phyloP scores from a whole-genome alignment of 208 protist genomes.

The Leishmania martiniquensis region DNA sequence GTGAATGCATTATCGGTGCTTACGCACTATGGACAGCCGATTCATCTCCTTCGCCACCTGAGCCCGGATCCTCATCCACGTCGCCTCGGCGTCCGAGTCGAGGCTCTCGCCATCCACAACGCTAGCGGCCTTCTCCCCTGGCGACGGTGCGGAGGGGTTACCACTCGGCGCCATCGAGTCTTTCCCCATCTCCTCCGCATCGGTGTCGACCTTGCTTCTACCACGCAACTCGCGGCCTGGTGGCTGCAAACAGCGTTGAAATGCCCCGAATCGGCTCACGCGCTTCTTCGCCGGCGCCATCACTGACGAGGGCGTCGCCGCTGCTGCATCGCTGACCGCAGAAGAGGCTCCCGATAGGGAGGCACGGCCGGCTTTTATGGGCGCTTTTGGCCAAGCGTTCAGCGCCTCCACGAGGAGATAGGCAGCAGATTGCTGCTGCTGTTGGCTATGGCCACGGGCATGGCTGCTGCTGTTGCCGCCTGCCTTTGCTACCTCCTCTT shows the following conservation, averaged over 20 bases:
- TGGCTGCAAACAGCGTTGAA: not conserved
- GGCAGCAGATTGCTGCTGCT: conserved; percentile 1
- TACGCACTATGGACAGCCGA: conserved; percentile 50
- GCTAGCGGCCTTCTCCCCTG: not conserved
- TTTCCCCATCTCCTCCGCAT: not conserved
- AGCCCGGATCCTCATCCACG: conserved; percentile 35
- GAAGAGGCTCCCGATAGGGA: not conserved
- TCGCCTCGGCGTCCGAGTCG: conserved; percentile 27
- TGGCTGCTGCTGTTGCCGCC: not conserved
- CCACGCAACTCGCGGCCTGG: not conserved
- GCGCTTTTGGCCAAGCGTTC: not conserved
- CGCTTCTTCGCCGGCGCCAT: not conserved
- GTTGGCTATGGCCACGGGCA: not conserved
- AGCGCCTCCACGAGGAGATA: conserved; percentile 2
- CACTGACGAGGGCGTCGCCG: not conserved
- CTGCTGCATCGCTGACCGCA: not conserved
- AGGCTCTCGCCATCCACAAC: not conserved
- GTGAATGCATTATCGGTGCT: conserved; percentile 34
- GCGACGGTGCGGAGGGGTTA: too few relatives aligned
- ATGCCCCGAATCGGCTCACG: too few relatives aligned
- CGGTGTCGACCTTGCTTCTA: not conserved
- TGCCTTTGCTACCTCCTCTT: not conserved
- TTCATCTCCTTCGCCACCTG: conserved; percentile 57
- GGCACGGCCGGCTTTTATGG: not conserved
- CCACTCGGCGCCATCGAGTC: not conserved